Evolutionary conservation across 2,329 filamentous ascomycete genomes (phyloP).

Genomic region (Ophiostoma populinum): DNA sequence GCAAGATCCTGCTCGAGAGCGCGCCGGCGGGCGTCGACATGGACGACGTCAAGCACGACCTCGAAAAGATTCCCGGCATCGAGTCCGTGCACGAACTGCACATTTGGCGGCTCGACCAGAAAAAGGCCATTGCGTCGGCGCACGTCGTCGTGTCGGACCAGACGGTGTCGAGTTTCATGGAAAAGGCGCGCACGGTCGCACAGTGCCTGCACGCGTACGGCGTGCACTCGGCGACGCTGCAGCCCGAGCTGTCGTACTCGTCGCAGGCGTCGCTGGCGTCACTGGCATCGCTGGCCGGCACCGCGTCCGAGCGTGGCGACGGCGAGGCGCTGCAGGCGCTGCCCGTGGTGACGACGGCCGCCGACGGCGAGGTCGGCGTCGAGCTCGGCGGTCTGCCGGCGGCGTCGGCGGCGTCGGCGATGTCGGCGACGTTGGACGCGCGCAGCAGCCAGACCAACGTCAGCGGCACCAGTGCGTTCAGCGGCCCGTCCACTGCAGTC

Average conservation of each 20-base stretch:
- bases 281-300: neutral
- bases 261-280: neutral
- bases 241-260: slow-evolving; percentile 35
- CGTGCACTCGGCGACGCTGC: slow-evolving; percentile 53
- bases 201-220: slow-evolving; percentile 59
- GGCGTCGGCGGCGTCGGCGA: neutral
- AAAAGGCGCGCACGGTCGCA: slow-evolving; percentile 41
- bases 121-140: slow-evolving; percentile 50
- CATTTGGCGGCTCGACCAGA: slow-evolving; percentile 57
- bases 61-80: slow-evolving; percentile 52
- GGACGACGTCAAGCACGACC: slow-evolving; percentile 48
- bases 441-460: neutral
- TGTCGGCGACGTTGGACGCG: neutral
- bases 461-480: neutral
- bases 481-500: slow-evolving; percentile 5
- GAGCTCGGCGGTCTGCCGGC: neutral
- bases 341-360: neutral
- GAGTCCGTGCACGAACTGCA: slow-evolving; percentile 54
- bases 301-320: neutral
- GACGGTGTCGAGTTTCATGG: slow-evolving; percentile 39
- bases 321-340: neutral
- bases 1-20: slow-evolving; percentile 50
- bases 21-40: slow-evolving; percentile 42
- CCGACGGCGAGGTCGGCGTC: neutral
- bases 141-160: slow-evolving; percentile 47